These are phyloP conservation scores for Phaeosphaeriaceae sp. DNA, from an alignment of 2,329 filamentous ascomycete genomes.

Conservation along the genomic window DNA sequence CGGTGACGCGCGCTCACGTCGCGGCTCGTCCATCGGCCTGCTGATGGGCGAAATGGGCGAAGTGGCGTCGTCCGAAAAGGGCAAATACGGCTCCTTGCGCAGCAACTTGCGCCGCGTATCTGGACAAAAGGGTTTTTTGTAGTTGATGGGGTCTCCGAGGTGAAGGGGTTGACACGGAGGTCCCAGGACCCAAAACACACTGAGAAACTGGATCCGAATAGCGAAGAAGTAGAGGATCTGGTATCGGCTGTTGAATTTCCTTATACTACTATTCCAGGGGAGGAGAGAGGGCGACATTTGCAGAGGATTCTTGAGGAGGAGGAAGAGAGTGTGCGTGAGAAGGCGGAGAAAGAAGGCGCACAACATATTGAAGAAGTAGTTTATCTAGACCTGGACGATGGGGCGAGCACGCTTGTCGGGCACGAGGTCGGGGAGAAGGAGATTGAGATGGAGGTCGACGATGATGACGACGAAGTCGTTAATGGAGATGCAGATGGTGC, in stretches of 20 bases:
- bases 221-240: conserved; percentile 36
- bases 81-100: conserved; percentile 41
- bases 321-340: too few species aligned
- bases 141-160: conserved; percentile 44
- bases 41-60: conserved; percentile 47
- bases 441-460: conserved; percentile 29
- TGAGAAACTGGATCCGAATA: conserved; percentile 34
- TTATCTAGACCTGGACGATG: conserved; percentile 18
- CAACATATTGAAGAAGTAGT: conserved; percentile 22
- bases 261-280: neutral
- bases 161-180: conserved; percentile 33
- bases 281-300: neutral
- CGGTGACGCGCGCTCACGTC: conserved; percentile 50
- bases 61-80: conserved; percentile 37
- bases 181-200: conserved; percentile 27
- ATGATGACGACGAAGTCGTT: conserved; percentile 24
- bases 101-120: conserved; percentile 51
- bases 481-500: conserved; percentile 19
- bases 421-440: conserved; percentile 17
- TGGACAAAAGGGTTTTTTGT: conserved; percentile 60
- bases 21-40: conserved; percentile 53
- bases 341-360: neutral
- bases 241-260: conserved; percentile 16
- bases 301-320: neutral
- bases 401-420: conserved; percentile 8